Percentiles rank a stretch among this genome's conserved stretches.
Evolutionary conservation across 2,329 filamentous ascomycete species (phyloP).

Genomic region (Ophiocordyceps sinensis): DNA sequence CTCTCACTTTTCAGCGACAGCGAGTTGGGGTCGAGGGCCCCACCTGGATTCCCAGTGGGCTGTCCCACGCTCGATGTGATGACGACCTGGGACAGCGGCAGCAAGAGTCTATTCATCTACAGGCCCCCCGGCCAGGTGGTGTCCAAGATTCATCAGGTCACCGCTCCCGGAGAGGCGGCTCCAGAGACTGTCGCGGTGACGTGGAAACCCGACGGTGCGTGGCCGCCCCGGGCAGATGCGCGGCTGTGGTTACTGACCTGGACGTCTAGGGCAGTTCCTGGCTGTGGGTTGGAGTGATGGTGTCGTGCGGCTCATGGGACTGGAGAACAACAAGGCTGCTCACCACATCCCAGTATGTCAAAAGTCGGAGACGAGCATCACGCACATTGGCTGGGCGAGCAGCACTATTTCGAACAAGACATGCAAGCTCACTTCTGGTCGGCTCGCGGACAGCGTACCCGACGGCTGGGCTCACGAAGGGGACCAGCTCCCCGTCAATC

Average conservation of each 20-base stretch:
- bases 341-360: conserved; percentile 50
- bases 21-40: conserved; percentile 38
- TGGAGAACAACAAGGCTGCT: conserved; percentile 69
- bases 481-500: conserved; percentile 24
- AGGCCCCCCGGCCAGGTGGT: conserved; percentile 60
- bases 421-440: conserved; percentile 3
- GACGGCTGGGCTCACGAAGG: conserved; percentile 3
- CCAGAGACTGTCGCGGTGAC: conserved; percentile 33
- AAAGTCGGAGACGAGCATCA: conserved; percentile 26
- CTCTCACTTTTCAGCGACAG: conserved; percentile 42
- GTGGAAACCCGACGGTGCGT: conserved; percentile 56
- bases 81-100: conserved; percentile 52
- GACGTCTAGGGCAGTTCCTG: conserved; percentile 51
- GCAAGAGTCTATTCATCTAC: conserved; percentile 59
- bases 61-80: conserved; percentile 78
- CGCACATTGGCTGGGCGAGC: conserved; percentile 39
- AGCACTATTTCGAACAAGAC: conserved; percentile 23
- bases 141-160: conserved; percentile 33
- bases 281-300: conserved; percentile 78
- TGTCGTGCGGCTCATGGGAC: conserved; percentile 57
- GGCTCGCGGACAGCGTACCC: conserved; percentile 5
- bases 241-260: background rate
- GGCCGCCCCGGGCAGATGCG: background rate
- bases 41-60: conserved; percentile 49
- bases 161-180: conserved; percentile 22